Conservation (phyloP, 441 rosid genomes). For the Aquilaria agallochum region DNA sequence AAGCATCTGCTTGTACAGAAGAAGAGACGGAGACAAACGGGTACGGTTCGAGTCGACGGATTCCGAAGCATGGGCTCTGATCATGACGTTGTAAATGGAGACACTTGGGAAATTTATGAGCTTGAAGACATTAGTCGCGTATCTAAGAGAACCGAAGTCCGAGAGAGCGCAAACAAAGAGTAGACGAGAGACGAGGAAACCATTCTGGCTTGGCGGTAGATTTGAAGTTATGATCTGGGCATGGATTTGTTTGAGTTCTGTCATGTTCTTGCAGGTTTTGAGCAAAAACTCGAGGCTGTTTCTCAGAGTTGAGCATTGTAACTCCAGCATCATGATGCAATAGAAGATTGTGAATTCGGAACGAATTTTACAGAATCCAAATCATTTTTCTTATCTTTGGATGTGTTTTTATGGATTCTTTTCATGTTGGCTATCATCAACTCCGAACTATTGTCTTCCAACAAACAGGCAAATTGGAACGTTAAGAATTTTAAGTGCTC, state of each 20-base stretch:
- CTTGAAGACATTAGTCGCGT: conserved; percentile 34
- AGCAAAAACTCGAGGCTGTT: conserved; percentile 22
- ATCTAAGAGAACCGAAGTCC: conserved; percentile 26
- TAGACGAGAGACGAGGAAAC: conserved; percentile 38
- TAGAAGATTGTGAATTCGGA: too few species aligned
- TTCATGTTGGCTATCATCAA: too few species aligned
- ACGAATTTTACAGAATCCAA: too few species aligned
- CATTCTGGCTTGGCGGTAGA: conserved; percentile 12
- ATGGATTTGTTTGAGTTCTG: conserved; percentile 42
- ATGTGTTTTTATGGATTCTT: too few species aligned
- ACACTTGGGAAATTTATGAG: conserved; percentile 27
- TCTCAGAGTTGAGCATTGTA: conserved; percentile 7
- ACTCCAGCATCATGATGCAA: conserved; percentile 8
- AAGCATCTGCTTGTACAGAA: conserved; percentile 42
- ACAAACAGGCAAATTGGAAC: too few species aligned
- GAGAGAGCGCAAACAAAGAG: conserved; percentile 43
- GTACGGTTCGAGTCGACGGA: conserved; percentile 1
- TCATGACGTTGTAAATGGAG: conserved; percentile 40
- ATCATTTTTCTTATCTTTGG: too few species aligned
- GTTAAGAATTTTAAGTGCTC: too few species aligned
- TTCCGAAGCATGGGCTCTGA: conserved; percentile 43
- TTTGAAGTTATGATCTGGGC: conserved; percentile 31
- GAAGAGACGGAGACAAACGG: conserved; percentile 12
- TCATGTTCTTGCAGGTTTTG: conserved; percentile 28
- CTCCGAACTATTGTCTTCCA: too few species aligned